Conservation (phyloP, 495 filamentous ascomycete species). For the Penicillium dipodomyicola region DNA sequence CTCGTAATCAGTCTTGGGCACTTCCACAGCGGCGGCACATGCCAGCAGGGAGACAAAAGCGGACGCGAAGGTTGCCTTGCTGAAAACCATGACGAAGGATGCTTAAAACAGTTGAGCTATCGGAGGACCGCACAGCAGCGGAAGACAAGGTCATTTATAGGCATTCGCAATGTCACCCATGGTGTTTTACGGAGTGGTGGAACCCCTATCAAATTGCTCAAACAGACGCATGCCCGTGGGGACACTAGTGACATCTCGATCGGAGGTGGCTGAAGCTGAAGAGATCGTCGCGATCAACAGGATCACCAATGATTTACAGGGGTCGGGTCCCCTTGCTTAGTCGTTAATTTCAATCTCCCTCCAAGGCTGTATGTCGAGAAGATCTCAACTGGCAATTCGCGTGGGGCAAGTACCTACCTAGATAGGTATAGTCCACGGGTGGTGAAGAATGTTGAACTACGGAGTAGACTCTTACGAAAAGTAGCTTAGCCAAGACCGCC, state of each 20-base stretch:
- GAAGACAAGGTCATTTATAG: conserved; percentile 2
- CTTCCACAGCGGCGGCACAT: conserved; percentile 14
- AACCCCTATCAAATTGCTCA: background rate
- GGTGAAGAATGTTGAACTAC: background rate
- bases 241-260: conserved; percentile 2
- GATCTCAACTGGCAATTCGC: background rate
- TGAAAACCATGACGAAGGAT: conserved; percentile 3
- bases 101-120: background rate
- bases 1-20: conserved; percentile 33
- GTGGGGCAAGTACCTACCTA: background rate
- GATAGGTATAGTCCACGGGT: too few species aligned
- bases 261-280: background rate
- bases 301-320: conserved; percentile 1
- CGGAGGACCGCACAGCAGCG: too few species aligned
- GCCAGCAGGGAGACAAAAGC: conserved; percentile 22
- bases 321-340: background rate
- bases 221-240: background rate
- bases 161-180: background rate
- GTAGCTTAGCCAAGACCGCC: too few species aligned
- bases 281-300: background rate
- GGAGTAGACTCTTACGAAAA: too few species aligned
- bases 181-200: background rate
- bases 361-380: background rate
- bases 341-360: background rate
- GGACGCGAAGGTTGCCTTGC: conserved; percentile 7